These are phyloP conservation scores for Kodamaea nitidulidarum DNA, from an alignment of 805 yeast species.

Conservation along the genomic window DNA sequence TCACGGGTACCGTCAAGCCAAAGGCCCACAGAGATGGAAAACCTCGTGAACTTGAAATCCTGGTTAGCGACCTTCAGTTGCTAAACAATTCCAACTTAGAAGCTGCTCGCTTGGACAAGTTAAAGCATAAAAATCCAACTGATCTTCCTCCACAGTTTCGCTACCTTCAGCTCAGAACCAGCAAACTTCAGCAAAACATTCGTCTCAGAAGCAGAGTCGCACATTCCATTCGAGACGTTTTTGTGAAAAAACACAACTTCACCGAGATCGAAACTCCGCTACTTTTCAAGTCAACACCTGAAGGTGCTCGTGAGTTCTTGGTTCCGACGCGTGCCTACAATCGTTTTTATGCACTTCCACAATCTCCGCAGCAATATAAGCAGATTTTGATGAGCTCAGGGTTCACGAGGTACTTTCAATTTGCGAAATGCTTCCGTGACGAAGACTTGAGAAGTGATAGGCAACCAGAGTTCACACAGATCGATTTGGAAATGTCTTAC, in stretches of 20 bases:
- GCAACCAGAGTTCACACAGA: constrained; percentile 96
- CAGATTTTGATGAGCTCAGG: constrained; percentile 95
- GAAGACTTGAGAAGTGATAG: constrained; percentile 93
- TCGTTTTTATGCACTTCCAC: constrained; percentile 85
- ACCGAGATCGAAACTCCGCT: constrained; percentile 90
- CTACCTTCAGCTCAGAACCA: constrained; percentile 71
- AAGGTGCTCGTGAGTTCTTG: constrained; percentile 93
- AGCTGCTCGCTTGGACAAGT: constrained; percentile 64
- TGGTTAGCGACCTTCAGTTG: constrained; percentile 46
- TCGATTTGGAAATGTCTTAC: constrained; percentile 93
- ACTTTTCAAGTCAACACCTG: constrained; percentile 93
- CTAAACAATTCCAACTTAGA: constrained; percentile 61
- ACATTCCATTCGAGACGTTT: constrained; percentile 36
- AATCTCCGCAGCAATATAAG: constrained; percentile 96
- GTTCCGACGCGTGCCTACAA: constrained; percentile 76
- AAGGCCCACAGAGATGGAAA: constrained; percentile 24
- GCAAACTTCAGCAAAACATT: constrained; percentile 52
- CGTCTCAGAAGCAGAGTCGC: constrained; percentile 56
- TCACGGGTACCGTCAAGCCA: constrained; percentile 50
- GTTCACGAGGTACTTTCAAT: constrained; percentile 76
- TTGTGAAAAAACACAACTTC: constrained; percentile 45
- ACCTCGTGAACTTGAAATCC: constrained; percentile 52
- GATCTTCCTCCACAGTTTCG: constrained; percentile 77
- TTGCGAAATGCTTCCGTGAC: constrained; percentile 93
- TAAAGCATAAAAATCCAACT: constrained; percentile 45